These are phyloP conservation scores for Diversispora eburnea DNA, from an alignment of 192 early-diverging fungal species.

Conservation along the genomic window DNA sequence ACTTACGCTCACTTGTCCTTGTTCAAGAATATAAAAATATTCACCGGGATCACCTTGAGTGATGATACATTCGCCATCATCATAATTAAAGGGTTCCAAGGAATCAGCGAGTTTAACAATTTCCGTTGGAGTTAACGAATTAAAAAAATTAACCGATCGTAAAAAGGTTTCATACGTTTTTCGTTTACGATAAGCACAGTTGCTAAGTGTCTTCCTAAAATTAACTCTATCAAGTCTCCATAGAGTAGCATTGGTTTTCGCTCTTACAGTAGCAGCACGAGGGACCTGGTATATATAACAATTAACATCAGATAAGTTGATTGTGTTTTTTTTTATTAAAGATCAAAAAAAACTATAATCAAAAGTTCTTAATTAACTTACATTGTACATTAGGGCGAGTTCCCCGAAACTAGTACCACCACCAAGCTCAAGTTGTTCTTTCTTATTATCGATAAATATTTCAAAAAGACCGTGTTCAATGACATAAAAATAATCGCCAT, in stretches of 20 bases:
- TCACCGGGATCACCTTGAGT: constrained; percentile 65
- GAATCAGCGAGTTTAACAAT: constrained; percentile 69
- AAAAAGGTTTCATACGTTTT: constrained; percentile 41
- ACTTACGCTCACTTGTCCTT: constrained; percentile 55
- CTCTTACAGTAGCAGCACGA: constrained; percentile 41
- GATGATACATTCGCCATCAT: constrained; percentile 58
- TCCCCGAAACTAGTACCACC: constrained; percentile 44
- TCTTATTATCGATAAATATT: constrained; percentile 28
- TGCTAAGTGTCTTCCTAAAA: constrained; percentile 37
- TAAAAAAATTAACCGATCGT: constrained; percentile 29
- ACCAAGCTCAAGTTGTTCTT: constrained; percentile 28
- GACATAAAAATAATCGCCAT: constrained; percentile 43
- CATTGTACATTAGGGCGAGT: constrained; percentile 50
- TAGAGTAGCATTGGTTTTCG: constrained; percentile 30
- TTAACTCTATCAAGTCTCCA: constrained; percentile 45
- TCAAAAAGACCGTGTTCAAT: constrained; percentile 36
- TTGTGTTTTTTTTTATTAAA: no score
- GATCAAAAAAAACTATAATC: no score
- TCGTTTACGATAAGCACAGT: constrained; percentile 34
- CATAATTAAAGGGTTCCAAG: constrained; percentile 57
- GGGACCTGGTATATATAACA: constrained; percentile 25
- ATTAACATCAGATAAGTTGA: background rate
- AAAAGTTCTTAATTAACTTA: background rate
- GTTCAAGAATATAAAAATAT: constrained; percentile 67
- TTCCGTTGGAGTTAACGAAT: constrained; percentile 42